These are phyloP conservation scores for Boletus bicolor DNA, from an alignment of 768 basidiomycete genomes.

Conservation along the genomic window DNA sequence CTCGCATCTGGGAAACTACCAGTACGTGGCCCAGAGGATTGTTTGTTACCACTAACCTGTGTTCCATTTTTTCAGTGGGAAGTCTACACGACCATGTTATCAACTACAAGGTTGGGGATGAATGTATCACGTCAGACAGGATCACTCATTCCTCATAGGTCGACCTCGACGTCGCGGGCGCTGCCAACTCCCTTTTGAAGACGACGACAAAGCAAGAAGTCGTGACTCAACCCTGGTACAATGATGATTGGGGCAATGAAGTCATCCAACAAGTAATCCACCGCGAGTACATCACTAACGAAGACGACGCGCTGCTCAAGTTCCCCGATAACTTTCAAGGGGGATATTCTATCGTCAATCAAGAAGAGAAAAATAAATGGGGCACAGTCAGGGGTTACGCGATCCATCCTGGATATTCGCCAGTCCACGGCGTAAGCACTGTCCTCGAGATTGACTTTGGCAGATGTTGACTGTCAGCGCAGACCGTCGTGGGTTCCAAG, in stretches of 20 bases:
- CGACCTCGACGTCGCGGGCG: conserved; percentile 62
- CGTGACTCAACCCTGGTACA: conserved; percentile 52
- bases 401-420: conserved; percentile 56
- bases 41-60: neutral
- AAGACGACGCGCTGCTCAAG: conserved; percentile 49
- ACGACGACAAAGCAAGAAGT: conserved; percentile 50
- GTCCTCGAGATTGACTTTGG: neutral
- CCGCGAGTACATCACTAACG: conserved; percentile 46
- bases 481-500: conserved; percentile 60
- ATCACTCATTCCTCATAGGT: conserved; percentile 35
- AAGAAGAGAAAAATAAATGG: conserved; percentile 53
- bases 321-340: conserved; percentile 57
- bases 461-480: conserved; percentile 1
- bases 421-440: conserved; percentile 44
- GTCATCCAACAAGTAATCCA: conserved; percentile 54
- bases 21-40: conserved; percentile 36
- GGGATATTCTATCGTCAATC: conserved; percentile 53
- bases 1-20: conserved; percentile 51
- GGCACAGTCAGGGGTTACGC: conserved; percentile 56
- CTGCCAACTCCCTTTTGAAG: conserved; percentile 53
- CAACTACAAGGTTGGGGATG: conserved; percentile 48
- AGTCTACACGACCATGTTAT: conserved; percentile 67
- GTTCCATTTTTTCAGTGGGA: conserved; percentile 43
- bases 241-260: conserved; percentile 54
- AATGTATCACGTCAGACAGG: neutral